A percentile compares a stretch with the other conserved stretches of the same genome.
Evolutionary conservation across 345 rosid species (phyloP).

Genomic region (Dipteronia dyeriana): DNA sequence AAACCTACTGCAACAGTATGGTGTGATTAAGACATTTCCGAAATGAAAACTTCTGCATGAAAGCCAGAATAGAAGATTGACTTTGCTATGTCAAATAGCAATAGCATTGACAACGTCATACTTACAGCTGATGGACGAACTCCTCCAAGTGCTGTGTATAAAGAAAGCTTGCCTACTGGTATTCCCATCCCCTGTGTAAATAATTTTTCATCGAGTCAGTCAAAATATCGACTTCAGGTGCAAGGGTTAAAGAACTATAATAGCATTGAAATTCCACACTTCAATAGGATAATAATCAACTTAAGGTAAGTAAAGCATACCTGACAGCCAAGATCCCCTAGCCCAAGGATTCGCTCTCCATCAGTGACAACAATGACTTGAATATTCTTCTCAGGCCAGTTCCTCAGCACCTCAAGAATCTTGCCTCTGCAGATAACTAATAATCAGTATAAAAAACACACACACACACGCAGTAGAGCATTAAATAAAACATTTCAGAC

Average conservation of each 20-base stretch:
- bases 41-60: background rate
- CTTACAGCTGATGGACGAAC: constrained; percentile 97
- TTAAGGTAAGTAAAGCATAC: constrained; percentile 31
- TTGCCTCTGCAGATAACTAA: constrained; percentile 58
- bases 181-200: constrained; percentile 88
- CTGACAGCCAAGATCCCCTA: constrained; percentile 99
- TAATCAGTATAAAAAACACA: constrained; percentile 13
- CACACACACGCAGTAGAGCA: constrained; percentile 11
- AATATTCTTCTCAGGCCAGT: constrained; percentile 94
- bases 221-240: background rate
- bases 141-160: constrained; percentile 95
- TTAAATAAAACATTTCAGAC: background rate
- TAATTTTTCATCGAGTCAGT: background rate
- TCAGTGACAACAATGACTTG: constrained; percentile 98
- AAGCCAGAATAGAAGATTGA: background rate
- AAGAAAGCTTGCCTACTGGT: constrained; percentile 94
- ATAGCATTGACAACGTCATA: constrained; percentile 14
- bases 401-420: constrained; percentile 84
- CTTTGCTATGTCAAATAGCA: background rate
- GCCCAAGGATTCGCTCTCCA: constrained; percentile 94
- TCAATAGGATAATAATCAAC: background rate
- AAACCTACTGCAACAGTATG: background rate
- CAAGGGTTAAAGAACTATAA: background rate
- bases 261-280: background rate
- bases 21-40: background rate